Base-by-base conservation (phyloP, 176 grass and related monocot genomes). In the Saccharum officinarum region DNA sequence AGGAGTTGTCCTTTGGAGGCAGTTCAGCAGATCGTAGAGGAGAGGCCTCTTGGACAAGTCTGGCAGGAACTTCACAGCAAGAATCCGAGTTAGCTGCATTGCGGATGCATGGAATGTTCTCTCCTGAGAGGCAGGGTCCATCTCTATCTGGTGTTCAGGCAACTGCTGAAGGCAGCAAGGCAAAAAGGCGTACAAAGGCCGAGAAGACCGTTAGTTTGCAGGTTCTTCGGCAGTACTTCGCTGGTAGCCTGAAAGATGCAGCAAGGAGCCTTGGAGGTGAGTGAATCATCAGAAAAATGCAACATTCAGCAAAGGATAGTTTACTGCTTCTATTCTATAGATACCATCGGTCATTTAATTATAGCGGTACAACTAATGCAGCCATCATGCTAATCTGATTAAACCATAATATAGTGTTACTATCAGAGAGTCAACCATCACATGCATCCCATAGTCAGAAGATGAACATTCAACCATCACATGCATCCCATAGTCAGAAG, bases 171-270 rank as follows among this genome's bases (percentile, higher is more conserved):
- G 74, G 78, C 57, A 84, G 86, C 67, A 94, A 77, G 75, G 84
- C 77, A 61, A 99, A 92, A 87, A 94, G 84, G 85, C 93, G 84
- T 57, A 87, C 80, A 81, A 98, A 96, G 86, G 83, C 70, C 0
- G 93, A 96, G 90, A 98, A 94, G 80, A 96, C 88, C 6, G 92
- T 98, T 62, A 96, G 97, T 62, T 91, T 98, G 67, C 71, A 91
- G 42, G 76, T 96, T 92, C 93, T 98, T 82, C 88, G 90, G 20
- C 87, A 95, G 67, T 84, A 98, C 79, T 98, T 98, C 8, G 93
- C 97, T 54, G 91, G 97, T 82, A 98, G 93, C 89, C 82, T 98
- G 90, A 94, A 95, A 83, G 97, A 98, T 87, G 97, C 97, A 86
- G 93, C 97, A 46, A 98, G 85, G 42, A 98, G 86, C 78, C 86